Base-by-base conservation (phyloP, 257 asterid genomes). In the Eustoma russellianum region DNA sequence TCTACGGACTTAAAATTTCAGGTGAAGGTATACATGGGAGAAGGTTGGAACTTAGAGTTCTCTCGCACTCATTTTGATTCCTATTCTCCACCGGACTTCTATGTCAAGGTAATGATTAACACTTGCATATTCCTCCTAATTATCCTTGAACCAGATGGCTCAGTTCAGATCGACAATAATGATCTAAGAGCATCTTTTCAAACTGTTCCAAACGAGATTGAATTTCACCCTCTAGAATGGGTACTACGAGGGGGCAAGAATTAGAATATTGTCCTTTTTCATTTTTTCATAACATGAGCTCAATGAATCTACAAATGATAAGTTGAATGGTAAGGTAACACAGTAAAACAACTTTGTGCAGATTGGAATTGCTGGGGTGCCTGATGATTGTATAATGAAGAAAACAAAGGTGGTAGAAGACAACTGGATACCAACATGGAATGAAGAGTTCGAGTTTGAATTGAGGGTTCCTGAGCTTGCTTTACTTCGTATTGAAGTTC, bases 31-130 rank as follows among this genome's bases (percentile, higher is more conserved):
- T 87, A 70, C 66, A 66, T 83, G 96, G 94, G 92, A 58, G 86
- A 70, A 56, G 94, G 94, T 46, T 87, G 96, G 94, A 73, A 68
- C 66, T 46, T 75, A 53, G 96, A 87, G 58, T 87, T 87, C 19
- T 62, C 62, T 41, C 85, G 71, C 9, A 83, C 86, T 12, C 94
- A 87, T 56, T 87, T 87, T 17, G 96, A 87, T 60, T 34, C 50
- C 0, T 83, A 66, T 57, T 83, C 96, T 10, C 96, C 96, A 13
- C 96, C 96, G 1, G 96, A 87, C 69, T 87, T 87, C 74, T 87
- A 83, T 41, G 80, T 72, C 65, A 87, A 81, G 94, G 96, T 87
- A 46, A 52, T 38, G 12, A 38, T 7, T 7, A 38, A 38, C 9
- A 38, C 5, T 4, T 7, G 7, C 1, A 3, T 11, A 38, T 38